Conservation (phyloP, 257 asterid species). For the Solanum pimpinellifolium region DNA sequence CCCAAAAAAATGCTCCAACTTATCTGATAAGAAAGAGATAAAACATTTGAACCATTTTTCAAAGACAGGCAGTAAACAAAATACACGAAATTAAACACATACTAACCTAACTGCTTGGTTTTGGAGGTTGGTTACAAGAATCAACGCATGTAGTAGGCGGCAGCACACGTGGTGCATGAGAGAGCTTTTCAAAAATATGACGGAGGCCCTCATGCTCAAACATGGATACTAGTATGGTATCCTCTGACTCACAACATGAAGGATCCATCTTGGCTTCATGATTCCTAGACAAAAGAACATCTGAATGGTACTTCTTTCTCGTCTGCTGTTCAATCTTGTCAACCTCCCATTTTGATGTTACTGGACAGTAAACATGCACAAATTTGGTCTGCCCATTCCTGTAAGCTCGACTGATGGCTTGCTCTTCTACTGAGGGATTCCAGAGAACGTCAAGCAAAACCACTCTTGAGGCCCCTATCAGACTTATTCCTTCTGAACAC, state of each 20-base stretch:
- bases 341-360: conserved; percentile 35
- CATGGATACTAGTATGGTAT: conserved; percentile 18
- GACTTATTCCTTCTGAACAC: neutral
- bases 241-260: conserved; percentile 13
- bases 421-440: conserved; percentile 66
- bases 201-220: neutral
- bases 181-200: neutral
- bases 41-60: neutral
- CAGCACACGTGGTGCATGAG: neutral
- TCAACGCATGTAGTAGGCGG: neutral
- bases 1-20: neutral
- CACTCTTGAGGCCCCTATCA: conserved; percentile 78
- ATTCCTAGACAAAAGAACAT: conserved; percentile 32
- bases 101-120: conserved; percentile 21
- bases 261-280: neutral
- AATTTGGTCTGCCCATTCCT: conserved; percentile 59
- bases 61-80: neutral
- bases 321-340: conserved; percentile 28
- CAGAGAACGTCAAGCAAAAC: conserved; percentile 64
- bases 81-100: neutral
- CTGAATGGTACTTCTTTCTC: conserved; percentile 34
- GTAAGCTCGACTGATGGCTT: conserved; percentile 71
- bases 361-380: conserved; percentile 55
- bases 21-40: neutral
- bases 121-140: neutral